These are phyloP conservation scores for Circinella minor DNA, from an alignment of 371 early-diverging fungal species.

Conservation along the genomic window DNA sequence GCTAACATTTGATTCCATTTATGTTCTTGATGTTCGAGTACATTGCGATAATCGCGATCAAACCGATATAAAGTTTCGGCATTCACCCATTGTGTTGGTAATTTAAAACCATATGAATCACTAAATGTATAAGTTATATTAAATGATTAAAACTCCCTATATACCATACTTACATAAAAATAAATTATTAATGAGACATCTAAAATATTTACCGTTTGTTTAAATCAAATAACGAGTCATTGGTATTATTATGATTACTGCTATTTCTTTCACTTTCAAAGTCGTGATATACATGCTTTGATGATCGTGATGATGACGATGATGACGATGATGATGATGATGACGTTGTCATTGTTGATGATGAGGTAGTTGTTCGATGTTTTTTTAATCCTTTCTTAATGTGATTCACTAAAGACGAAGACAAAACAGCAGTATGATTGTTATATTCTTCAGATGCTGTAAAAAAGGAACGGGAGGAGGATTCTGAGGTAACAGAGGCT, in stretches of 20 bases:
- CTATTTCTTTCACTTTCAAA: background rate
- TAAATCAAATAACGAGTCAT: background rate
- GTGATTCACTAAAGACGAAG: background rate
- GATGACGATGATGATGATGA: background rate
- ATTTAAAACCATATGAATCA: conserved; percentile 72
- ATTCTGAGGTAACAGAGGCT: conserved; percentile 7
- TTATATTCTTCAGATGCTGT: background rate
- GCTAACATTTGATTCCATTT: conserved; percentile 68
- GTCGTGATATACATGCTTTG: background rate
- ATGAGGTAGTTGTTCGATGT: background rate
- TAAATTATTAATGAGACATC: no score
- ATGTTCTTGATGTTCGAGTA: conserved; percentile 54
- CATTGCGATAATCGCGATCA: conserved; percentile 61
- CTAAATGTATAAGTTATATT: conserved; percentile 15
- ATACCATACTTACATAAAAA: background rate
- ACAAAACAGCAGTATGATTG: no score
- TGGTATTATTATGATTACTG: background rate
- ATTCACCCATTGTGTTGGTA: conserved; percentile 65
- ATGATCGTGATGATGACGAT: background rate
- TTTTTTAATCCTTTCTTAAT: background rate
- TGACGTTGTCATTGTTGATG: no score
- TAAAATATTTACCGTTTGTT: background rate
- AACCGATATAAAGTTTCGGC: conserved; percentile 59
- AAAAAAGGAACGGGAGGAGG: conserved; percentile 3
- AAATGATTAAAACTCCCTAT: background rate